Percentiles rank a stretch among this genome's conserved stretches.
Conservation (phyloP, 306 rosid species). For the Pterocarpus santalinus region DNA sequence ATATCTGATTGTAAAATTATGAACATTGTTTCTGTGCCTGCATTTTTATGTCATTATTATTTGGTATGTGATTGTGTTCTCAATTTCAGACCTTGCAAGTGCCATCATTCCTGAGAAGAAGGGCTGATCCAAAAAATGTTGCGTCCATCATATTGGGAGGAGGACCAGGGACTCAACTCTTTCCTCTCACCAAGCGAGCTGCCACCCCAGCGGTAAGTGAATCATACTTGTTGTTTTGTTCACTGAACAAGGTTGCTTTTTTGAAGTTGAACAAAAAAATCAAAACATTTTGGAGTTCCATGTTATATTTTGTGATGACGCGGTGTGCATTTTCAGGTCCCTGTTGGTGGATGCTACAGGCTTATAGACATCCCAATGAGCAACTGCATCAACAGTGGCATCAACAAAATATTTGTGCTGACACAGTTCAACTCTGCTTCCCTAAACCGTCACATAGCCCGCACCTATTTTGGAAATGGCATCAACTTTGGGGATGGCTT, state of each 20-base stretch:
- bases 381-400: conserved; percentile 92
- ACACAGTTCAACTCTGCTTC: conserved; percentile 96
- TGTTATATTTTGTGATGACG: not conserved
- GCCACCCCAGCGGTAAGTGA: conserved; percentile 92
- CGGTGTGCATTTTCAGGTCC: conserved; percentile 67
- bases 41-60: not conserved
- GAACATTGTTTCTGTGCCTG: not conserved
- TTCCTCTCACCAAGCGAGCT: conserved; percentile 83
- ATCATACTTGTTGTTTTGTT: conserved; percentile 1
- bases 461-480: conserved; percentile 87
- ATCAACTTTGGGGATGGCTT: conserved; percentile 92
- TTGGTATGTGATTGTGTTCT: conserved; percentile 28
- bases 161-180: conserved; percentile 82
- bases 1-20: not conserved
- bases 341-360: conserved; percentile 95
- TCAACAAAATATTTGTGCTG: conserved; percentile 82
- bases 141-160: conserved; percentile 90
- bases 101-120: conserved; percentile 58
- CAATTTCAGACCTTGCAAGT: conserved; percentile 64
- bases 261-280: no score
- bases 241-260: not conserved
- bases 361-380: conserved; percentile 98
- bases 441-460: conserved; percentile 90
- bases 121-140: conserved; percentile 77
- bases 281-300: conserved; percentile 2